These are phyloP conservation scores for Calamus simplicifolius DNA, from an alignment of 176 grass and related monocot genomes.

Conservation along the genomic window DNA sequence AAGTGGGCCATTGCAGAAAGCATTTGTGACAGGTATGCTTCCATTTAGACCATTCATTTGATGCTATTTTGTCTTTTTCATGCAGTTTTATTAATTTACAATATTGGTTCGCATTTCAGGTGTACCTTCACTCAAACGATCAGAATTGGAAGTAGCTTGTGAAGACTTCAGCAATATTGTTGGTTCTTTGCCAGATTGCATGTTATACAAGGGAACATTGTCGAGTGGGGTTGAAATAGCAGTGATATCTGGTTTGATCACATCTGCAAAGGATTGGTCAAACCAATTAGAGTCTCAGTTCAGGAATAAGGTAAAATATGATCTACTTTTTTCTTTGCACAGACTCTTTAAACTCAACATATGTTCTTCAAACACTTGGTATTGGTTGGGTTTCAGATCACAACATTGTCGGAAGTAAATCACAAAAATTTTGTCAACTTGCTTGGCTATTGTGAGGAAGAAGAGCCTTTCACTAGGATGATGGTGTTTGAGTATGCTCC, in stretches of 20 bases:
- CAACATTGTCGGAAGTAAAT: conserved; percentile 63
- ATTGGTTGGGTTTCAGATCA: conserved; percentile 42
- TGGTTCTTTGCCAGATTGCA: conserved; percentile 51
- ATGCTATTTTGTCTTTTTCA: background rate
- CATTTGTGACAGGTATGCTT: conserved; percentile 75
- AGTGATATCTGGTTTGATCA: conserved; percentile 39
- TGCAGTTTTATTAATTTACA: conserved; percentile 10
- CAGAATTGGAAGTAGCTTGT: conserved; percentile 69
- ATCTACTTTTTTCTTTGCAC: background rate
- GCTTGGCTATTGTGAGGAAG: conserved; percentile 85
- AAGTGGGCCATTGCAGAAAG: conserved; percentile 84
- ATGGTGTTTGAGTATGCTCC: conserved; percentile 97
- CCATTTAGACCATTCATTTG: background rate
- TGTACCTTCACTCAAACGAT: conserved; percentile 58
- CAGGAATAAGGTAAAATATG: conserved; percentile 60
- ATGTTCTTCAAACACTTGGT: too few species aligned
- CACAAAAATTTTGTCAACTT: conserved; percentile 90
- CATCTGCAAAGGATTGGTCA: conserved; percentile 57
- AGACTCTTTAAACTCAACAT: too few species aligned
- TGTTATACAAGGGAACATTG: conserved; percentile 82
- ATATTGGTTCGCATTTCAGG: conserved; percentile 33
- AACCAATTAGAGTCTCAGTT: conserved; percentile 65
- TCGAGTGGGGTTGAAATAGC: conserved; percentile 86
- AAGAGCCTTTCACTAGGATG: conserved; percentile 60
- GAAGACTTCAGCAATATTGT: conserved; percentile 93